These are phyloP conservation scores for Schizophyllum amplum DNA, from an alignment of 1,284 basidiomycete genomes.

Conservation along the genomic window DNA sequence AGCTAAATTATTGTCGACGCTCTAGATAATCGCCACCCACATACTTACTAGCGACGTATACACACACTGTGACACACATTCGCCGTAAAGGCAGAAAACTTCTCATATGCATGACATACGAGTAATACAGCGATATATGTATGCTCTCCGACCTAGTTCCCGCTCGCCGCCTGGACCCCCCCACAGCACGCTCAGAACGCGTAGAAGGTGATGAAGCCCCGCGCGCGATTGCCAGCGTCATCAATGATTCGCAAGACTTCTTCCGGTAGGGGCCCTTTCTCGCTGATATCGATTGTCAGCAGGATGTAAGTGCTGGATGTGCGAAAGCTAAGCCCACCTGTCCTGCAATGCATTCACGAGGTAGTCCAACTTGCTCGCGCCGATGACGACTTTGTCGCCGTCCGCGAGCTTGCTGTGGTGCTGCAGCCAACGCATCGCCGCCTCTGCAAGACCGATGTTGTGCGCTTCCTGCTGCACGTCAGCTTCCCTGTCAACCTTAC, in stretches of 20 bases:
- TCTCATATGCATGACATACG: background rate
- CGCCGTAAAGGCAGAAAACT: background rate
- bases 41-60: background rate
- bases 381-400: conserved; percentile 28
- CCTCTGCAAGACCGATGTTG: conserved; percentile 31
- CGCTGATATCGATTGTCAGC: conserved; percentile 27
- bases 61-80: background rate
- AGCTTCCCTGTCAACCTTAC: too few species aligned
- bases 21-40: too few species aligned
- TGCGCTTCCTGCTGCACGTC: conserved; percentile 35
- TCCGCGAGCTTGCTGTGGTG: conserved; percentile 37
- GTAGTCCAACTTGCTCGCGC: too few species aligned
- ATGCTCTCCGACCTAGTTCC: too few species aligned
- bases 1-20: background rate
- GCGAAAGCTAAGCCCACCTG: too few species aligned
- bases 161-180: too few species aligned
- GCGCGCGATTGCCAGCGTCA: conserved; percentile 9
- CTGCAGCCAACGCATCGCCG: conserved; percentile 39
- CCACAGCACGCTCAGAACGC: too few species aligned
- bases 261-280: conserved; percentile 41
- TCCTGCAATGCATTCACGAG: too few species aligned
- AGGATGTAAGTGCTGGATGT: conserved; percentile 30
- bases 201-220: too few species aligned
- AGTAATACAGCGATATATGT: background rate
- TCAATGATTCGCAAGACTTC: conserved; percentile 24